Percentiles rank a stretch among this genome's conserved stretches.
These are phyloP conservation scores for Microbotryum silenes-acaulis DNA, from an alignment of 1,284 basidiomycete species.

Conservation along the genomic window DNA sequence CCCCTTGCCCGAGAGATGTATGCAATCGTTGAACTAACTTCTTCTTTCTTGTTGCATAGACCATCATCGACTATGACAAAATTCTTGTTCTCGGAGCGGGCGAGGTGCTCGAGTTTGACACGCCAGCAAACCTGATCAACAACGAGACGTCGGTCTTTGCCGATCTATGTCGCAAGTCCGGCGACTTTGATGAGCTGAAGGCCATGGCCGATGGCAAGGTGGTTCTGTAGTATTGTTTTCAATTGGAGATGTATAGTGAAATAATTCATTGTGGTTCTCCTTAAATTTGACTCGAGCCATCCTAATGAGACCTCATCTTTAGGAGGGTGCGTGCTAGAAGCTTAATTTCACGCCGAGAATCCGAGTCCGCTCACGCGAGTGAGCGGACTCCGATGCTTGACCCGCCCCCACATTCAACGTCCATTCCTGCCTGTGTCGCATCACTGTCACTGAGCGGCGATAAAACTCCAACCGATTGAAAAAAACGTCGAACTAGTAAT, in stretches of 20 bases:
- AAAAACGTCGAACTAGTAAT: no score
- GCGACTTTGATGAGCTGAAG: conserved; percentile 22
- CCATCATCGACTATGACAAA: conserved; percentile 48
- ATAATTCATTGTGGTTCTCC: not conserved
- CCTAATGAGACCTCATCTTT: not conserved
- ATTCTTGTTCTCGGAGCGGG: conserved; percentile 50
- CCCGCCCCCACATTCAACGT: not conserved
- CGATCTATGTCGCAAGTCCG: conserved; percentile 25
- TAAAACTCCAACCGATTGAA: no score
- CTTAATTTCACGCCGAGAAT: no score
- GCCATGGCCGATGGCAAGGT: conserved; percentile 23
- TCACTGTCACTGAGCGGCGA: not conserved
- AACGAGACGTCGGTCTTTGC: conserved; percentile 50
- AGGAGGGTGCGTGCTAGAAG: no score
- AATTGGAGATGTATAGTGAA: not conserved
- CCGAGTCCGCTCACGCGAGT: no score
- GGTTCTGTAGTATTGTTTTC: not conserved
- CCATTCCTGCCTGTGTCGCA: no score
- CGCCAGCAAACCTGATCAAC: conserved; percentile 55
- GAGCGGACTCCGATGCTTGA: no score
- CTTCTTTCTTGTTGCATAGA: conserved; percentile 28
- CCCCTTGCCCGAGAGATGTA: no score
- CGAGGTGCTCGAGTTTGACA: conserved; percentile 50
- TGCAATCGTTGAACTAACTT: no score
- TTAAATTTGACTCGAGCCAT: not conserved